These are phyloP conservation scores for Ambrosia artemisiifolia DNA, from an alignment of 129 eudicot species.

Conservation along the genomic window DNA sequence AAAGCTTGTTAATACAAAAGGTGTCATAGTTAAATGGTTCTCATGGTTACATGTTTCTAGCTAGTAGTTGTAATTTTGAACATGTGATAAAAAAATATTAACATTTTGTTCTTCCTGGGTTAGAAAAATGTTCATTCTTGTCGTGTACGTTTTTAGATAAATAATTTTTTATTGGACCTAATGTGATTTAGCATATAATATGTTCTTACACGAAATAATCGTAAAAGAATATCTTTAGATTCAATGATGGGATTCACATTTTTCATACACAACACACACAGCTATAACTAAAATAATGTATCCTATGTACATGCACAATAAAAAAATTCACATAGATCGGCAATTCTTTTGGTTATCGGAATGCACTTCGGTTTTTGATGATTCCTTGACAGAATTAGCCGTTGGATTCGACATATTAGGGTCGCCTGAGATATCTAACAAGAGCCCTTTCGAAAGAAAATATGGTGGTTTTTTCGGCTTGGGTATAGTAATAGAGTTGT, in stretches of 20 bases:
- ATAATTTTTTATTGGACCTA: no score
- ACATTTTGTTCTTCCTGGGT: no score
- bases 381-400: constrained; percentile 20
- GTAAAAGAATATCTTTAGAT: not conserved
- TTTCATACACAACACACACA: not conserved
- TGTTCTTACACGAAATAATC: not conserved
- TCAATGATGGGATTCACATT: not conserved
- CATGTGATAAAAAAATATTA: no score
- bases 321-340: not conserved
- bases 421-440: constrained; percentile 18
- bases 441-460: constrained; percentile 25
- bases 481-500: constrained; percentile 22
- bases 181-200: no score
- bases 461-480: constrained; percentile 28
- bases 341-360: constrained; percentile 25
- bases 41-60: no score
- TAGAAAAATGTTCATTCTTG: no score
- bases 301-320: constrained; percentile 12
- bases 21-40: no score
- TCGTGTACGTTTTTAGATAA: no score
- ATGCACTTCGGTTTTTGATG: constrained; percentile 21
- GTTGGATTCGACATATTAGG: constrained; percentile 26
- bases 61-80: no score
- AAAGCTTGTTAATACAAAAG: no score
- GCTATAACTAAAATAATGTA: not conserved